Base-by-base conservation (phyloP, 169 alveolate species). In the Eimeria brunetti region DNA sequence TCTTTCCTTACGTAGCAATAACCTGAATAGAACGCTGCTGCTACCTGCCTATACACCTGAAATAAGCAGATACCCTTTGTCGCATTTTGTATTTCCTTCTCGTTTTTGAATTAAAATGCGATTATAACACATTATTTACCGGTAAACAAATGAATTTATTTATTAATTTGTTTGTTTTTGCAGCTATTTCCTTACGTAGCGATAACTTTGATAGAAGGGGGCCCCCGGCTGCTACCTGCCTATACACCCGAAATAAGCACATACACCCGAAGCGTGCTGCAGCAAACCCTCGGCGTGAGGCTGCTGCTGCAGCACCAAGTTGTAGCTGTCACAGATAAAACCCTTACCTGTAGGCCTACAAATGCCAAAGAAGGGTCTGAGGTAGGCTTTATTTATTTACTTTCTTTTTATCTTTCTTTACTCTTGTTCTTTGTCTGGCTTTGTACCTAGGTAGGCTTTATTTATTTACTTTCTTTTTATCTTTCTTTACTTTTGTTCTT, bases 221-320 rank as follows among this genome's bases (percentile, higher is more conserved):
- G 95, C 41, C 71, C 78, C 44, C 90, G 95, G 30, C 85, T 96
- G 73, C 88, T 96, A 78, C 95, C 96, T 6, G 69, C 96, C 36
- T 89, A 94, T 20, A 88, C 92, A 0, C 96, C 95, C 12, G 95
- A 96, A 16, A 90, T 92, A 33, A 60, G 96, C 6, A 96, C 44
- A n/a, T 94, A 86, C 46, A 67, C 95, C 27, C 83, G 89, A 44
- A 20, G 44, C 27, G 88, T 90, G 7, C 85, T 96, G 33, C 60
- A 75, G 20, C 75, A 89, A n/a, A 51, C 58, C 75, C 96, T 96
- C n/a, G 83, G 76, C 27, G 92, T 96, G 53, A 73, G 91, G 49
- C 94, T 96, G 27, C 73, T 96, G 89, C 81, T 96, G n/a, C 95
- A 76, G 51, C 95, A 95, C 69, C 84, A 76, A n/a, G 92, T 96